Base-by-base conservation (phyloP, 257 asterid genomes). In the Ilex aquifolium region DNA sequence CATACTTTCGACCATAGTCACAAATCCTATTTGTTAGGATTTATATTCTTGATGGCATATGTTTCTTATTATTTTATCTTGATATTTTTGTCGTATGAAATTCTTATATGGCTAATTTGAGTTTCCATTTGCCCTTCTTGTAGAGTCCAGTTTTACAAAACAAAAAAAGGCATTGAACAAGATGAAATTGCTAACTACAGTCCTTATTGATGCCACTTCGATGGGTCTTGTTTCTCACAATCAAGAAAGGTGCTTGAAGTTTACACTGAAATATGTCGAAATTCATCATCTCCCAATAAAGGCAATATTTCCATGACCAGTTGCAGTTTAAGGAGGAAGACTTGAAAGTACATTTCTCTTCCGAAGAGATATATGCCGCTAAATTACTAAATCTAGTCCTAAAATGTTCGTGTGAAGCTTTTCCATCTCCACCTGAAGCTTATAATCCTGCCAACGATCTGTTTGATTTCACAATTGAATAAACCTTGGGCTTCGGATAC, bases 351-450 rank as follows among this genome's bases (percentile, higher is more conserved):
- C 72, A 15, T 75, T 72, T 65, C 62, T 70, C 27, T 90, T 75
- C 56, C 90, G 67, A 90, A 79, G 80, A 85, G 95, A 66, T 83
- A 64, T 93, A 93, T 69, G 86, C 82, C 32, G 90, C 97, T 74
- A 90, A 93, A 87, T 73, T 83, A 64, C 75, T 93, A 48, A 79
- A 73, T 65, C 59, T 68, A 60, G 79, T 77, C 72, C 87, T 93
- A 16, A 82, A 74, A 69, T 36, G 72, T 61, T 69, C 69, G 7
- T 64, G 71, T 51, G 90, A 85, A 66, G 81, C 21, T 51, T 60
- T 83, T 54, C 62, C 63, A 54, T 69, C 76, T 29, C 69, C 62
- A 68, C 65, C 57, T 36, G 80, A 73, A 75, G 71, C 75, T 60
- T 71, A 76, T 63, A 61, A 69, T 66, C 83, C 87, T 50, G 94